Conservation (phyloP, 768 basidiomycete genomes). For the Xanthoconium stramineum region DNA sequence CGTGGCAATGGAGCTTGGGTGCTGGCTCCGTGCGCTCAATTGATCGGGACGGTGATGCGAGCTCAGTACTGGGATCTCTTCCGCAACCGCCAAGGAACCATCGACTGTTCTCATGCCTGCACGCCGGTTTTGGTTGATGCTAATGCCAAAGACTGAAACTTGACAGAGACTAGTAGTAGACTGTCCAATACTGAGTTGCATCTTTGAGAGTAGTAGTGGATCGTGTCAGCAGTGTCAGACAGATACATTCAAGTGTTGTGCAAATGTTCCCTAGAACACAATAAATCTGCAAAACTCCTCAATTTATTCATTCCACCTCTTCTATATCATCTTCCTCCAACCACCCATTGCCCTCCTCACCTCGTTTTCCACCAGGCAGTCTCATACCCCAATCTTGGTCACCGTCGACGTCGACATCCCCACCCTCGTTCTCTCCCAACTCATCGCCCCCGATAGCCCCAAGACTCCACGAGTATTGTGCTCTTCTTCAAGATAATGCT, state of each 20-base stretch:
- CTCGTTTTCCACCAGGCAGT: conserved; percentile 22
- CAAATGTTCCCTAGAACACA: no score
- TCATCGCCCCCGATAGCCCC: conserved; percentile 21
- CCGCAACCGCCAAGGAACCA: conserved; percentile 34
- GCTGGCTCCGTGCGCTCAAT: conserved; percentile 52
- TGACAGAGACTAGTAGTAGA: no score
- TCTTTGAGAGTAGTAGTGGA: no score
- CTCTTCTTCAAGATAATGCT: conserved; percentile 35
- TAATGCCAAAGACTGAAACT: no score
- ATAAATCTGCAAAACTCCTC: no score
- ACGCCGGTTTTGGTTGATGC: no score
- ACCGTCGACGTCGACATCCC: conserved; percentile 20
- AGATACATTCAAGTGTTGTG: no score
- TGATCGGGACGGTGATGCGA: conserved; percentile 23
- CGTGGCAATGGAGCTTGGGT: conserved; percentile 58
- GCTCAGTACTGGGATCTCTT: no score
- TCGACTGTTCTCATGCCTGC: conserved; percentile 49
- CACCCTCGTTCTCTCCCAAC: conserved; percentile 31
- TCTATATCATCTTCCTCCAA: conserved; percentile 61
- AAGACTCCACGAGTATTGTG: conserved; percentile 38
- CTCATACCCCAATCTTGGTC: conserved; percentile 32
- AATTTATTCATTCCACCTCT: conserved; percentile 28
- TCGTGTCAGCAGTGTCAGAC: no score
- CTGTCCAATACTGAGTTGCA: no score
- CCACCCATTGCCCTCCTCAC: conserved; percentile 43